phyloP scores from a whole-genome alignment of 495 filamentous ascomycete species.

The Wilcoxina mikolae region DNA sequence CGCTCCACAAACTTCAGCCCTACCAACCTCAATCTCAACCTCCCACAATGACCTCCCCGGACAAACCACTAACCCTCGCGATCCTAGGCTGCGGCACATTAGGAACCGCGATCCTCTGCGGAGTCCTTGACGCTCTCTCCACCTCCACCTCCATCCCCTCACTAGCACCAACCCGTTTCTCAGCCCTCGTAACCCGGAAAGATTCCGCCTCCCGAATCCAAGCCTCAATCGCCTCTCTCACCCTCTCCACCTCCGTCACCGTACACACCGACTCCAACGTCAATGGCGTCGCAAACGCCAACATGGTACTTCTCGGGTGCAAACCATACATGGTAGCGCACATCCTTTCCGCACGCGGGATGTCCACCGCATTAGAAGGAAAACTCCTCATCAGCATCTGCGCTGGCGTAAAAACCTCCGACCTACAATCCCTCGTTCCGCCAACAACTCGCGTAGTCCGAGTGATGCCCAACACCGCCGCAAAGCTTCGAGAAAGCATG shows the following conservation, averaged over 20 bases:
- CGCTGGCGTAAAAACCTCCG: slow-evolving; percentile 50
- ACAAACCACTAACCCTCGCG: slow-evolving; percentile 19
- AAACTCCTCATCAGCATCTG: slow-evolving; percentile 77
- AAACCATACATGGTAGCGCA: slow-evolving; percentile 60
- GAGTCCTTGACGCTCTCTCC: slow-evolving; percentile 55
- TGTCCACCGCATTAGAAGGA: slow-evolving; percentile 52
- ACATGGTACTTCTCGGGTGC: slow-evolving; percentile 58
- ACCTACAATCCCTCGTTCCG: slow-evolving; percentile 33
- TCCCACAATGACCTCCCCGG: slow-evolving; percentile 14
- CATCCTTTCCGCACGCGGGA: slow-evolving; percentile 48
- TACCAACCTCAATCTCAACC: slow-evolving; percentile 28
- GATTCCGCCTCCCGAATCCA: slow-evolving; percentile 50
- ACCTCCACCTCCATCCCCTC: slow-evolving; percentile 31
- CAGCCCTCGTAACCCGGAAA: slow-evolving; percentile 55
- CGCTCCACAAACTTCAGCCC: no score
- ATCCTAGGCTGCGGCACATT: slow-evolving; percentile 46
- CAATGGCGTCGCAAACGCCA: slow-evolving; percentile 39
- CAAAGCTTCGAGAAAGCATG: slow-evolving; percentile 56
- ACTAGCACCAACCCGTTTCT: slow-evolving; percentile 53
- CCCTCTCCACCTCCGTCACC: slow-evolving; percentile 26
- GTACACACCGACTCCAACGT: slow-evolving; percentile 44
- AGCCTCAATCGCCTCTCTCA: slow-evolving; percentile 27
- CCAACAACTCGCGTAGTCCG: slow-evolving; percentile 41
- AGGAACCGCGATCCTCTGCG: slow-evolving; percentile 70
- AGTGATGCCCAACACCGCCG: slow-evolving; percentile 65